phyloP scores from a whole-genome alignment of 1,284 basidiomycete genomes.

The Leccinum solheimii region DNA sequence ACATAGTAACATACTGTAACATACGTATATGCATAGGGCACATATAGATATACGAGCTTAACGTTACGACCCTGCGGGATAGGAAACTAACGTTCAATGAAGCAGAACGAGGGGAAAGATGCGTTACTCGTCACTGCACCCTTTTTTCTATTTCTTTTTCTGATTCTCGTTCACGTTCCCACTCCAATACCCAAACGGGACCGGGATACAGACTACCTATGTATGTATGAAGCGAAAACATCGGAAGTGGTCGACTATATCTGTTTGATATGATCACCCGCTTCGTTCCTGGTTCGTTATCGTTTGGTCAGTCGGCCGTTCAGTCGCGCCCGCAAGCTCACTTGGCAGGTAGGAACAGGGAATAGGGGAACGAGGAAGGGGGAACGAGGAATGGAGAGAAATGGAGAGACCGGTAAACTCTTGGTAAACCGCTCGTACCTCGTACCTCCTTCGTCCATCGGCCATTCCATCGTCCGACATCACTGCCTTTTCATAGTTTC shows the following conservation, averaged over 20 bases:
- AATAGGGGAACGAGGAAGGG: neutral
- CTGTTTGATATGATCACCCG: neutral
- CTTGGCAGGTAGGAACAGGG: neutral
- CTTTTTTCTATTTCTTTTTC: neutral
- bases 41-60: neutral
- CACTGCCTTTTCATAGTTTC: neutral
- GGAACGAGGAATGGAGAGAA: neutral
- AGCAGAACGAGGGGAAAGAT: neutral
- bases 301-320: neutral
- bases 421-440: neutral
- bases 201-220: neutral
- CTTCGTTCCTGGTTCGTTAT: neutral
- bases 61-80: conserved; percentile 1
- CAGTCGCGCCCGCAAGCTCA: neutral
- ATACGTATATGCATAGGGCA: neutral
- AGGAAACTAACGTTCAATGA: neutral
- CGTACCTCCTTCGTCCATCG: neutral
- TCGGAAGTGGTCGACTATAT: neutral
- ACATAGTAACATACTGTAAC: neutral
- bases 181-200: neutral
- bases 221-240: neutral
- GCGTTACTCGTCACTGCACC: neutral
- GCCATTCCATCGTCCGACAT: neutral
- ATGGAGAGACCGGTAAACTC: neutral
- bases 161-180: neutral